Percentiles rank a stretch among this genome's conserved stretches.
phyloP scores from a whole-genome alignment of 768 basidiomycete genomes.

The Mycena polygramma region DNA sequence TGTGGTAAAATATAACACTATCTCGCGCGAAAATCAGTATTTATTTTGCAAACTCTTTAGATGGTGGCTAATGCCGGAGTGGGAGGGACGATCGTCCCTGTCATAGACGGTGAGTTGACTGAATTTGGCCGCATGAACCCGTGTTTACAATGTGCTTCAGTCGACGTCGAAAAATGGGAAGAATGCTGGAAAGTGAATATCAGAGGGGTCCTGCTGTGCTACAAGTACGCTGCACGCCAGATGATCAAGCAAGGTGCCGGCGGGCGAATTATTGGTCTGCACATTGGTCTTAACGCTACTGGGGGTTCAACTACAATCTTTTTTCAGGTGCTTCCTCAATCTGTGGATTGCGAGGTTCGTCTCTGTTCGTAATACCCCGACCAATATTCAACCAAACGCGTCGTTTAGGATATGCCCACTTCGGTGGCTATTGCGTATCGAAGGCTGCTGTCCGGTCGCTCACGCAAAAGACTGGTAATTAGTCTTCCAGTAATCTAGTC shows the following conservation, averaged over 20 bases:
- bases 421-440: conserved; percentile 48
- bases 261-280: conserved; percentile 55
- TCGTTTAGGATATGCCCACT: conserved; percentile 34
- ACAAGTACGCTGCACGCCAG: conserved; percentile 57
- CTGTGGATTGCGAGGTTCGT: conserved; percentile 47
- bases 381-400: background rate
- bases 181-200: conserved; percentile 52
- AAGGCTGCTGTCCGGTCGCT: conserved; percentile 59
- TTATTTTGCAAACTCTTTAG: conserved; percentile 31
- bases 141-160: conserved; percentile 37
- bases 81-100: background rate
- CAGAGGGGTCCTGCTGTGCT: conserved; percentile 55
- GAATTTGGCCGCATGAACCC: background rate
- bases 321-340: conserved; percentile 50
- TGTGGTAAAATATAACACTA: conserved; percentile 39
- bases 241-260: conserved; percentile 60
- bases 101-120: conserved; percentile 38
- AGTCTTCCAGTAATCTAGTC: too few relatives aligned
- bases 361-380: too few relatives aligned
- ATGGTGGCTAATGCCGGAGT: conserved; percentile 54
- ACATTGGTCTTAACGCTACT: too few relatives aligned
- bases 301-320: too few relatives aligned
- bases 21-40: background rate
- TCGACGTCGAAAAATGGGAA: conserved; percentile 49
- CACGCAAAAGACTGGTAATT: conserved; percentile 54